A percentile compares a stretch with the other conserved stretches of the same genome.
These are phyloP conservation scores for Hypoxylon sp. DNA, from an alignment of 2,329 filamentous ascomycete genomes.

Conservation along the genomic window DNA sequence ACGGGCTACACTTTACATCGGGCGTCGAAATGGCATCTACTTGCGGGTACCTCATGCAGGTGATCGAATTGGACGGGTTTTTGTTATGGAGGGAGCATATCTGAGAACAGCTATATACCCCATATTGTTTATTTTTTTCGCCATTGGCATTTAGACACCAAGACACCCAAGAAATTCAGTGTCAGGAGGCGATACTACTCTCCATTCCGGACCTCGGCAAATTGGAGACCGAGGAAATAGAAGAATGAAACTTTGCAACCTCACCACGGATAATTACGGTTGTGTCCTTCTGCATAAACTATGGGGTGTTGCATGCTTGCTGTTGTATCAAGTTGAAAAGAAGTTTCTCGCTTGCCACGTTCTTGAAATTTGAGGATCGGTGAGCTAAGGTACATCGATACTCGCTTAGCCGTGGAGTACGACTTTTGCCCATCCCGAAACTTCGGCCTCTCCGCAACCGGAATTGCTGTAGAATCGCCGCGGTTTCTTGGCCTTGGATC, in stretches of 20 bases:
- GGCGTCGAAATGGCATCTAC: constrained; percentile 33
- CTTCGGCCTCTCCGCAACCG: constrained; percentile 37
- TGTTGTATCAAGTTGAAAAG: constrained; percentile 26
- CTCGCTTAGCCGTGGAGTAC: constrained; percentile 17
- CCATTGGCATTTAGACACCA: constrained; percentile 29
- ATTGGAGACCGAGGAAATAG: constrained; percentile 28
- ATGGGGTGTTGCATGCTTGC: constrained; percentile 22
- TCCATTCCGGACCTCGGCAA: constrained; percentile 29
- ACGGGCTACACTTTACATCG: constrained; percentile 30
- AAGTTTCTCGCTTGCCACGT: constrained; percentile 33
- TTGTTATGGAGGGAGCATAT: constrained; percentile 20
- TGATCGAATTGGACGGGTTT: constrained; percentile 19
- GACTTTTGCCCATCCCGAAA: constrained; percentile 32
- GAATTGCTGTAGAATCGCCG: constrained; percentile 21
- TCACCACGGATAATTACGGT: constrained; percentile 39
- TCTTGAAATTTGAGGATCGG: constrained; percentile 12
- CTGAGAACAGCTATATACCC: constrained; percentile 42
- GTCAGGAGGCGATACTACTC: constrained; percentile 31
- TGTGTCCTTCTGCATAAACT: constrained; percentile 14
- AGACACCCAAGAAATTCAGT: constrained; percentile 16
- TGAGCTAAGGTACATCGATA: constrained; percentile 14
- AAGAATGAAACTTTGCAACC: constrained; percentile 11
- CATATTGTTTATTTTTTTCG: constrained; percentile 18
- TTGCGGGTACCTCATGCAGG: constrained; percentile 21
- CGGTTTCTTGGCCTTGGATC: constrained; percentile 7